Percentiles rank a stretch among this genome's conserved stretches.
Conservation (phyloP, 2,329 filamentous ascomycete species). For the Rhinocladiella similis region DNA sequence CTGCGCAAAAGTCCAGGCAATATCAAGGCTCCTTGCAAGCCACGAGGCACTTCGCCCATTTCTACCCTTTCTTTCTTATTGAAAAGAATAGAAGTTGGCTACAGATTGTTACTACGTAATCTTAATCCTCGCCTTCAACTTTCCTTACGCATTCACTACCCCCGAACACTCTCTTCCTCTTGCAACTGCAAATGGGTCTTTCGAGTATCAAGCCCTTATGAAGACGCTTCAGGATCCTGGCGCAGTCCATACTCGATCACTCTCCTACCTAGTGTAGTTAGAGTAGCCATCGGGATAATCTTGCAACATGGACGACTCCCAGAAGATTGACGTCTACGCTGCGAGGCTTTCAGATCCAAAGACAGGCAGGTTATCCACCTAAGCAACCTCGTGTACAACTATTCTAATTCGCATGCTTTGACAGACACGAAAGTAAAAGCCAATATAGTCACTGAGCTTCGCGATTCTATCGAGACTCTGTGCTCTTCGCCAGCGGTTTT, state of each 20-base stretch:
- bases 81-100: not conserved
- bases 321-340: slow-evolving; percentile 50
- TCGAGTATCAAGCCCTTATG: slow-evolving; percentile 10
- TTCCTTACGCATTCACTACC: not conserved
- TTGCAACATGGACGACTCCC: slow-evolving; percentile 27
- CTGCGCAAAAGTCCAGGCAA: not conserved
- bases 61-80: slow-evolving; percentile 2
- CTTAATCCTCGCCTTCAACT: not conserved
- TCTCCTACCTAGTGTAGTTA: slow-evolving; percentile 3
- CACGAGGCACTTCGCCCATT: slow-evolving; percentile 2
- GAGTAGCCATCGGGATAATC: slow-evolving; percentile 6
- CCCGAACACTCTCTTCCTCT: slow-evolving; percentile 3
- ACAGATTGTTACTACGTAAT: not conserved
- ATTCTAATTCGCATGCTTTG: not conserved
- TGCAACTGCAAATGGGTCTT: slow-evolving; percentile 12
- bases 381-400: not conserved
- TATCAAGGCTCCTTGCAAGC: slow-evolving; percentile 7
- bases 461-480: slow-evolving; percentile 81
- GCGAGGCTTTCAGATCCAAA: slow-evolving; percentile 50
- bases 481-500: slow-evolving; percentile 80
- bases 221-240: slow-evolving; percentile 15
- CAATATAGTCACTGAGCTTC: slow-evolving; percentile 79
- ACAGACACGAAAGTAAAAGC: slow-evolving; percentile 79
- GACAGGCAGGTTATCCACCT: slow-evolving; percentile 42
- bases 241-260: slow-evolving; percentile 2